phyloP scores from a whole-genome alignment of 2,329 filamentous ascomycete genomes.

The Monosporascus sp. region DNA sequence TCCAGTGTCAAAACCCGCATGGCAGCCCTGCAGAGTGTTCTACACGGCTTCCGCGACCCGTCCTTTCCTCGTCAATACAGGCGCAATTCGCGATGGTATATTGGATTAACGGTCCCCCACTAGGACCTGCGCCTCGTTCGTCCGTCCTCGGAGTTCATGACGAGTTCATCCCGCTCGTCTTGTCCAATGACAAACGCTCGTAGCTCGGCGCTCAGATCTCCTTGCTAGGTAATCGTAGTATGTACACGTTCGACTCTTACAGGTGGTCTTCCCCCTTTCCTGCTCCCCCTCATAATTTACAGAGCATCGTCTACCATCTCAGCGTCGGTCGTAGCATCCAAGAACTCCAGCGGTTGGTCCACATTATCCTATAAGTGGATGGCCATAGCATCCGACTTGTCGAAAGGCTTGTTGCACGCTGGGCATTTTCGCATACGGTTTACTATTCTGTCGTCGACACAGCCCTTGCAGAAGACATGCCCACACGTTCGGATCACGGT shows the following conservation, averaged over 20 bases:
- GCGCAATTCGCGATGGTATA: background rate
- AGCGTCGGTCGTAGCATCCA: background rate
- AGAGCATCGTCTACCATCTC: constrained; percentile 1
- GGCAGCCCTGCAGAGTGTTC: background rate
- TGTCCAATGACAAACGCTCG: background rate
- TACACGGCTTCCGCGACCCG: background rate
- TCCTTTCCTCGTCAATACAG: background rate
- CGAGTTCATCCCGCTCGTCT: background rate
- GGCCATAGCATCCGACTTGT: constrained; percentile 82
- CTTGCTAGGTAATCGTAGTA: constrained; percentile 2
- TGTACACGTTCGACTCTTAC: constrained; percentile 18
- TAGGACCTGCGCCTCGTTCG: background rate
- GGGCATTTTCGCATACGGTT: constrained; percentile 94
- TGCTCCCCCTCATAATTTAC: constrained; percentile 10
- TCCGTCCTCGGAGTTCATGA: background rate
- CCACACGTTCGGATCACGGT: constrained; percentile 90
- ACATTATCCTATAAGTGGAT: constrained; percentile 43
- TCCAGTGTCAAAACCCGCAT: background rate
- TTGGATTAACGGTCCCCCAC: background rate
- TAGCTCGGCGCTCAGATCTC: background rate
- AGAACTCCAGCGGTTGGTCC: background rate
- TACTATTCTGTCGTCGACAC: constrained; percentile 81
- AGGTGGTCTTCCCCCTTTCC: constrained; percentile 5
- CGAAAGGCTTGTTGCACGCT: constrained; percentile 87
- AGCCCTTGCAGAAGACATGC: constrained; percentile 87